These are phyloP conservation scores for Kazachstania martiniae DNA, from an alignment of 805 yeast genomes.

Conservation along the genomic window DNA sequence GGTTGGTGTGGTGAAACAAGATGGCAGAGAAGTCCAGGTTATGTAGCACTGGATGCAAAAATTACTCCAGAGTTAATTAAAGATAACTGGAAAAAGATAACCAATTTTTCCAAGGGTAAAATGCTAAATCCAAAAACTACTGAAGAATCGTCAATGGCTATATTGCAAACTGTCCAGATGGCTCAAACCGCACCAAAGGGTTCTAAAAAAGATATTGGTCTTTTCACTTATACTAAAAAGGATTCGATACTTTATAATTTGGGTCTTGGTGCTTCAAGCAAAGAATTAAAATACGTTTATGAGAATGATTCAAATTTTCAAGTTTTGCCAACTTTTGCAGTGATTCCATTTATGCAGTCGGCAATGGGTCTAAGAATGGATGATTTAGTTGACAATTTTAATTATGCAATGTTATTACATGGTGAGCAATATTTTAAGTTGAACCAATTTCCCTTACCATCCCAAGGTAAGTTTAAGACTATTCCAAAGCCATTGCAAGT, in stretches of 20 bases:
- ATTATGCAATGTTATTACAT: conserved; percentile 81
- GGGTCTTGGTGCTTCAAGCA: conserved; percentile 76
- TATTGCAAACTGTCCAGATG: conserved; percentile 49
- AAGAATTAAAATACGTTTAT: conserved; percentile 67
- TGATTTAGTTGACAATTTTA: conserved; percentile 64
- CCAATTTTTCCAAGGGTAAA: conserved; percentile 48
- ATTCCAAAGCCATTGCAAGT: conserved; percentile 59
- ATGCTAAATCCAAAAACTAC: conserved; percentile 43
- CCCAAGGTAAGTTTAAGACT: conserved; percentile 52
- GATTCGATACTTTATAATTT: conserved; percentile 78
- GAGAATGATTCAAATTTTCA: conserved; percentile 73
- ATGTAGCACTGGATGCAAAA: conserved; percentile 38
- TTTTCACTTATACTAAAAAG: conserved; percentile 50
- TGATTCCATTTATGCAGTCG: conserved; percentile 70
- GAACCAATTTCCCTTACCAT: conserved; percentile 67
- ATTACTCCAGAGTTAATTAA: conserved; percentile 58
- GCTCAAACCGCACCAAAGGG: conserved; percentile 30
- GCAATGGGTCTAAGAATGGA: conserved; percentile 47
- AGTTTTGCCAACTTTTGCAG: conserved; percentile 83
- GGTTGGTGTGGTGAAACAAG: conserved; percentile 94
- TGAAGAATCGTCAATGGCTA: conserved; percentile 71
- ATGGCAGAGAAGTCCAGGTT: conserved; percentile 91
- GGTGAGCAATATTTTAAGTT: conserved; percentile 90
- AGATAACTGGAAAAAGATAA: conserved; percentile 55
- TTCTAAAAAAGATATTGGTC: conserved; percentile 10